phyloP scores from a whole-genome alignment of 2,329 filamentous ascomycete genomes.

The Xylariales sp. region DNA sequence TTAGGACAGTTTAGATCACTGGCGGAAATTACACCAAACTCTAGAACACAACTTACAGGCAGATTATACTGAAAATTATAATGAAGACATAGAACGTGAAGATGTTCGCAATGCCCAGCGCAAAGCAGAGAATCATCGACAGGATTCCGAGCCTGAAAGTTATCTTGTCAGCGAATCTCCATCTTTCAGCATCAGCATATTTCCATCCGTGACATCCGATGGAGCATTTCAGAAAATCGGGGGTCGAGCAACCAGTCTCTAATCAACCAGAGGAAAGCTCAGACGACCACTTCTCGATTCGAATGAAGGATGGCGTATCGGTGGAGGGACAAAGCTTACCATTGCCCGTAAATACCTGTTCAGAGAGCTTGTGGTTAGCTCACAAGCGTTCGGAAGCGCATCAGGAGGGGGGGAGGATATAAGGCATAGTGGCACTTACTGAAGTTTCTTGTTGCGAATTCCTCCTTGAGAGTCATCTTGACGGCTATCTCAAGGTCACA shows the following conservation, averaged over 20 bases:
- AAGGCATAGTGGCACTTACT: constrained; percentile 44
- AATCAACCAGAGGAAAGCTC: no score
- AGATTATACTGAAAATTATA: constrained; percentile 45
- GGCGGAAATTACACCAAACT: neutral
- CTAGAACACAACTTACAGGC: constrained; percentile 36
- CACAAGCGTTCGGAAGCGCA: neutral
- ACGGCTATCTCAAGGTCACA: constrained; percentile 16
- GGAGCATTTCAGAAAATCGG: no score
- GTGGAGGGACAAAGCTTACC: no score
- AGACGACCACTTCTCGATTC: no score
- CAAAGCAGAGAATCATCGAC: constrained; percentile 67
- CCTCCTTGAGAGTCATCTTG: constrained; percentile 68
- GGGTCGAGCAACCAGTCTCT: no score
- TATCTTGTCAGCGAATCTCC: constrained; percentile 15
- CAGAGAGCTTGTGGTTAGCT: constrained; percentile 27
- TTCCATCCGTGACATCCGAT: neutral
- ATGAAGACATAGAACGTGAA: constrained; percentile 43
- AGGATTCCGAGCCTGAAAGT: constrained; percentile 59
- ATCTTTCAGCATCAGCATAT: no score
- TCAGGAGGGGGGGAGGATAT: neutral
- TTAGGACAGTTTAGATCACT: neutral
- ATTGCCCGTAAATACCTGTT: constrained; percentile 71
- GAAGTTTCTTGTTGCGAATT: constrained; percentile 70
- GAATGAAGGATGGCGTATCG: no score
- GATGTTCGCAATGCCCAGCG: constrained; percentile 64